These are phyloP conservation scores for Malassezia vespertilionis DNA, from an alignment of 1,284 basidiomycete genomes.

Conservation along the genomic window DNA sequence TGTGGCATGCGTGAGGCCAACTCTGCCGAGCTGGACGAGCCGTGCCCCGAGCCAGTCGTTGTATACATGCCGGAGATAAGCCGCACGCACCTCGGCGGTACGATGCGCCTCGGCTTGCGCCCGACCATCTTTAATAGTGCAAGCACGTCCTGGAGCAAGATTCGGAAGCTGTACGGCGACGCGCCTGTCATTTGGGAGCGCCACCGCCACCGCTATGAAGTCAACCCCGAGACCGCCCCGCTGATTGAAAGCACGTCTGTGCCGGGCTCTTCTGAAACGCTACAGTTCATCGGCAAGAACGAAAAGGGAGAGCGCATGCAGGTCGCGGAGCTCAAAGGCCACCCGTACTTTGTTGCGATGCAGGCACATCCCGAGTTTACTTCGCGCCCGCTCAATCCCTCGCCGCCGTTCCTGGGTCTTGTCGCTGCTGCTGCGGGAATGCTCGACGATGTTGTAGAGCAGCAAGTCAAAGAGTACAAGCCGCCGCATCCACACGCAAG, in stretches of 20 bases:
- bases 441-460: constrained; percentile 64
- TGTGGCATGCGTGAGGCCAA: constrained; percentile 64
- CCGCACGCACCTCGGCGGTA: constrained; percentile 93
- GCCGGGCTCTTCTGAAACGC: constrained; percentile 1
- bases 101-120: constrained; percentile 89
- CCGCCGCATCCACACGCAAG: constrained; percentile 51
- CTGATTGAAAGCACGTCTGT: constrained; percentile 53
- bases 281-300: constrained; percentile 74
- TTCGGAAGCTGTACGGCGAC: constrained; percentile 75
- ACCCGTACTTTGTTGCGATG: constrained; percentile 86
- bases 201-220: constrained; percentile 93
- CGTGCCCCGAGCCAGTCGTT: constrained; percentile 61
- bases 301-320: constrained; percentile 97
- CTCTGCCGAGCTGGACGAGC: constrained; percentile 67
- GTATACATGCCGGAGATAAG: constrained; percentile 99
- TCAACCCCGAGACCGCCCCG: constrained; percentile 78
- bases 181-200: constrained; percentile 82
- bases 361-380: constrained; percentile 99
- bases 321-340: constrained; percentile 74
- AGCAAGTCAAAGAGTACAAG: constrained; percentile 54
- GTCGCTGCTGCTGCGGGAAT: constrained; percentile 69
- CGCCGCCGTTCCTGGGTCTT: constrained; percentile 91
- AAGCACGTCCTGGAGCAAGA: constrained; percentile 51
- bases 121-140: constrained; percentile 75
- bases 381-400: constrained; percentile 94